Base-by-base conservation (phyloP, 768 basidiomycete species). In the Hygrocybe coccinea region DNA sequence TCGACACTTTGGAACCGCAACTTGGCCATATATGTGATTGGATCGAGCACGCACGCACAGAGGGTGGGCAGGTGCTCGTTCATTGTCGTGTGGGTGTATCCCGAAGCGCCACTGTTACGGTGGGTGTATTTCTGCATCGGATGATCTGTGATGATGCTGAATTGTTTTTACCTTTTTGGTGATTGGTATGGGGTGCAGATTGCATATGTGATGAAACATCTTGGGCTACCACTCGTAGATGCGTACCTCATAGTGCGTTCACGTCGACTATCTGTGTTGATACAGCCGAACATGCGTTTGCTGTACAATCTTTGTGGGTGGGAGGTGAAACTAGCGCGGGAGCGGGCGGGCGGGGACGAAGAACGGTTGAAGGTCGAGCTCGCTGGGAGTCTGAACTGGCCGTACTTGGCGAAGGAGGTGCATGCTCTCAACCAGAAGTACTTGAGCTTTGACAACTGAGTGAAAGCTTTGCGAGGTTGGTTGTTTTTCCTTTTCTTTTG, bases 71-170 rank as follows among this genome's bases (percentile, higher is more conserved):
- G 65, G 87, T 95, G 34, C 78, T 98, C 50, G 93, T 98, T 7
- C 95, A 98, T 70, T 98, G 95, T 70, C 81, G 94, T n/a, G 95
- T 98, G n/a, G 95, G 95, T n/a, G 95, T 98, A 41, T 91, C 88
- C 43, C 76, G 95, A 57, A 91, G 89, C 65, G 95, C 95, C 25
- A 95, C 92, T 33, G 93, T 98, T 57, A 89, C 89, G 59, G 86
- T 87, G 63, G 69, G 84, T 81, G 43, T 14, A 50, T 49, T 43
- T 54, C 2, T 8, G 7, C 15, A 10, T 45, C 14, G 9, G 29
- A 8, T n/a, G 29, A 33, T 44, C 47, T 34, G 15, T 10, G n/a
- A 34, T 44, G 47, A 8, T 52, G 22, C 37, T 38, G 17, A 56
- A 12, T 11, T 51, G 19, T 36, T 52, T 25, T 56, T 33, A 45